phyloP scores from a whole-genome alignment of 2,329 filamentous ascomycete genomes.

The Arthrocladium fulminans region DNA sequence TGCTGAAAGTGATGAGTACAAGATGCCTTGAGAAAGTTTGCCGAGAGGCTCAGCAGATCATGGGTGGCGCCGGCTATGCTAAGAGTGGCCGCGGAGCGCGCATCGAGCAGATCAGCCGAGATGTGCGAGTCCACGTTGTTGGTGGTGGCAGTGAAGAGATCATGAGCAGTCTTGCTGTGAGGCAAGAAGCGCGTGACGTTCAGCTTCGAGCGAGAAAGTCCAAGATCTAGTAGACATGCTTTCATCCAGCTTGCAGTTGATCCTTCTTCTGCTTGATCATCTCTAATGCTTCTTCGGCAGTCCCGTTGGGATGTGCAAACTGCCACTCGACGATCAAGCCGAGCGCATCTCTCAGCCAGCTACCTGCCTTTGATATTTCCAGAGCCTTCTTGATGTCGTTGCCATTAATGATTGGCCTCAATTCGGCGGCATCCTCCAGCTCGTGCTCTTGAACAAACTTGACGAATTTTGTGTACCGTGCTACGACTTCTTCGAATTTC shows the following conservation, averaged over 20 bases:
- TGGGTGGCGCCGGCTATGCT: constrained; percentile 65
- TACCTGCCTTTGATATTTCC: constrained; percentile 57
- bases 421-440: constrained; percentile 41
- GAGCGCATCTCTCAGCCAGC: constrained; percentile 75
- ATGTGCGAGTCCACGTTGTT: constrained; percentile 54
- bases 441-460: constrained; percentile 41
- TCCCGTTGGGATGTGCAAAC: constrained; percentile 60
- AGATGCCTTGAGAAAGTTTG: constrained; percentile 45
- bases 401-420: constrained; percentile 64
- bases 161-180: constrained; percentile 58
- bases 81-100: constrained; percentile 61
- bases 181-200: constrained; percentile 64
- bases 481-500: constrained; percentile 13
- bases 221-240: constrained; percentile 14
- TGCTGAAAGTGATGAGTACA: constrained; percentile 57
- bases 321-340: constrained; percentile 83
- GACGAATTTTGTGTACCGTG: constrained; percentile 46
- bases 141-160: constrained; percentile 67
- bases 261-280: constrained; percentile 47
- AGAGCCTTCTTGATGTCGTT: constrained; percentile 61
- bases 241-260: constrained; percentile 36
- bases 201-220: constrained; percentile 16
- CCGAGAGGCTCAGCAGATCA: constrained; percentile 48
- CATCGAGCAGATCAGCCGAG: constrained; percentile 56
- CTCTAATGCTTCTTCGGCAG: constrained; percentile 25